phyloP scores from a whole-genome alignment of 1,139 yeast species.

The Meyerozyma sp. region DNA sequence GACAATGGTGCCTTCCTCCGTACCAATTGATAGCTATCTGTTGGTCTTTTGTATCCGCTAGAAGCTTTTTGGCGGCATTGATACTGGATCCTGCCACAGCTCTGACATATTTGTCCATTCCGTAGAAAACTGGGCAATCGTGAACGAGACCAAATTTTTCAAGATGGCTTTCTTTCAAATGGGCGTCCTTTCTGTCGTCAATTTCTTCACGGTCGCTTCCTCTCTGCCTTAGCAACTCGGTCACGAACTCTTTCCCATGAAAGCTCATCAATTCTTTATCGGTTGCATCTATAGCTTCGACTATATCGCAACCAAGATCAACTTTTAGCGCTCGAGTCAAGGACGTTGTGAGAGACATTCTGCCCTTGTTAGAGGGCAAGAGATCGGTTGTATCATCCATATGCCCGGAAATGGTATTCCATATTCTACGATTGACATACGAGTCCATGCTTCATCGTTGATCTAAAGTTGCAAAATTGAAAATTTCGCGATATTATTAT shows the following conservation, averaged over 20 bases:
- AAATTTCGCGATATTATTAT: neutral
- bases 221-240: conserved; percentile 24
- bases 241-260: conserved; percentile 35
- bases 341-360: conserved; percentile 43
- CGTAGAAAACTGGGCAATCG: conserved; percentile 65
- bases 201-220: neutral
- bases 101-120: conserved; percentile 45
- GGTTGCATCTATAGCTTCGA: conserved; percentile 20
- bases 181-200: conserved; percentile 4
- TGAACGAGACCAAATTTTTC: conserved; percentile 39
- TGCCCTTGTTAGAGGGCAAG: conserved; percentile 48
- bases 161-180: conserved; percentile 2
- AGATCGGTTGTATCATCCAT: conserved; percentile 26
- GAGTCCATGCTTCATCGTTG: neutral
- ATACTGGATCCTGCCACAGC: conserved; percentile 57
- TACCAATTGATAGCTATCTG: conserved; percentile 61
- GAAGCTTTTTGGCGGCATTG: conserved; percentile 37
- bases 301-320: conserved; percentile 15
- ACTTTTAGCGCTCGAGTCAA: conserved; percentile 41
- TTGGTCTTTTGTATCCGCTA: conserved; percentile 6
- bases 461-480: neutral
- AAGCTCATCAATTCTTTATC: conserved; percentile 26
- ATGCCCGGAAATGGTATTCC: neutral
- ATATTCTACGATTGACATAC: neutral
- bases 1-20: conserved; percentile 77